A percentile compares a stretch with the other conserved stretches of the same genome.
phyloP scores from a whole-genome alignment of 176 grass and related monocot species.

The Rhynchospora pubera region DNA sequence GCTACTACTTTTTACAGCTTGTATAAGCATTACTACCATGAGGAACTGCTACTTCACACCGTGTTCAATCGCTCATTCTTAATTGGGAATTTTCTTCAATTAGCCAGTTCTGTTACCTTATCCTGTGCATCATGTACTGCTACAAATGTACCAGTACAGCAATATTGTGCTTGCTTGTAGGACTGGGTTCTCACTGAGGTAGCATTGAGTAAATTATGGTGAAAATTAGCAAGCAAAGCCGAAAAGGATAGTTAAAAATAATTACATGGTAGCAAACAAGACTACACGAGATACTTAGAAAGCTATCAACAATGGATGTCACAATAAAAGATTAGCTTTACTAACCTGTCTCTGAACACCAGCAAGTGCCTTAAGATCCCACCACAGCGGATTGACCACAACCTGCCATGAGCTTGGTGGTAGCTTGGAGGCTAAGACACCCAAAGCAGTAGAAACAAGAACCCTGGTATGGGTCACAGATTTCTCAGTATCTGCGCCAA shows the following conservation, averaged over 20 bases:
- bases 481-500: slow-evolving; percentile 84
- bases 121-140: neutral
- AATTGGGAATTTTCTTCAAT: neutral
- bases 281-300: neutral
- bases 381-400: slow-evolving; percentile 56
- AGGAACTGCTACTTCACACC: neutral
- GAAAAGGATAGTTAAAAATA: neutral
- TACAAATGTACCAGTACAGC: neutral
- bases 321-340: neutral
- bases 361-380: slow-evolving; percentile 59
- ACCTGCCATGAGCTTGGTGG: slow-evolving; percentile 62
- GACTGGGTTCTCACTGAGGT: neutral
- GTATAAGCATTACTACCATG: neutral
- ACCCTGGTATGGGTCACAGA: slow-evolving; percentile 92
- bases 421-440: slow-evolving; percentile 84
- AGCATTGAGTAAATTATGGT: neutral
- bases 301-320: neutral
- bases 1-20: neutral
- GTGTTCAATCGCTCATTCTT: neutral
- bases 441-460: slow-evolving; percentile 76
- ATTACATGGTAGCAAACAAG: neutral
- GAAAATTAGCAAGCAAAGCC: neutral
- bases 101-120: neutral
- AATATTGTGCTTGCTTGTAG: neutral
- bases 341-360: slow-evolving; percentile 96